Percentiles rank a stretch among this genome's conserved stretches.
These are phyloP conservation scores for Kandelia obovata DNA, from an alignment of 345 rosid species.

Conservation along the genomic window DNA sequence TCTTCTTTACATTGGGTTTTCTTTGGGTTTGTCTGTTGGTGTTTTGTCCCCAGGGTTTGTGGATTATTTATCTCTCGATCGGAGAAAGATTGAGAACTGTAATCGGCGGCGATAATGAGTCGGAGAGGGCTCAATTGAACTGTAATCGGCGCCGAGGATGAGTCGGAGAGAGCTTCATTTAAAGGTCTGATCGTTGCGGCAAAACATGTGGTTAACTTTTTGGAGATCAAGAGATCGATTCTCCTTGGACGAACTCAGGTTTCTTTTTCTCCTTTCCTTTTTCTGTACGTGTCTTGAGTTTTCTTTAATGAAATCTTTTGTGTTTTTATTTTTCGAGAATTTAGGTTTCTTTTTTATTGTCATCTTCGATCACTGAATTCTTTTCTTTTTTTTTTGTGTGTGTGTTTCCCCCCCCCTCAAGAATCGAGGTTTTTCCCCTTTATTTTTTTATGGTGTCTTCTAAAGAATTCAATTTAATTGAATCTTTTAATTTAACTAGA, in stretches of 20 bases:
- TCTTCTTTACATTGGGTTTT: too few species aligned
- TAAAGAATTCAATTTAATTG: too few species aligned
- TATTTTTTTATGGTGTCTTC: too few species aligned
- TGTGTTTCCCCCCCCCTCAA: too few species aligned
- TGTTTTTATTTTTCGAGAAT: not conserved
- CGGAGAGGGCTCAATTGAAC: not conserved
- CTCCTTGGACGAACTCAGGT: slow-evolving; percentile 96
- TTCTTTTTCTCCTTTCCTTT: not conserved
- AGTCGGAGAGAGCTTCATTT: slow-evolving; percentile 23
- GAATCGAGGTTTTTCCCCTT: too few species aligned
- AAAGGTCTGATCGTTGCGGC: slow-evolving; percentile 26
- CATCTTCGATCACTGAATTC: too few species aligned
- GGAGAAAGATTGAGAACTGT: not conserved
- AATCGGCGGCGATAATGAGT: slow-evolving; percentile 25
- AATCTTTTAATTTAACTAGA: too few species aligned
- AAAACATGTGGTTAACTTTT: slow-evolving; percentile 84
- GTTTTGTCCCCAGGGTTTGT: too few species aligned
- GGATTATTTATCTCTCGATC: too few species aligned
- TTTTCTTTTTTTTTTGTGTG: not conserved
- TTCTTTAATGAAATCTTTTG: not conserved
- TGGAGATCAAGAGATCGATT: slow-evolving; percentile 95
- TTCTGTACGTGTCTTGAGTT: not conserved
- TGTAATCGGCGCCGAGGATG: slow-evolving; percentile 22
- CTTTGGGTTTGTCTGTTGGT: too few species aligned
- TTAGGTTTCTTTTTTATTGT: not conserved